Evolutionary conservation across 768 basidiomycete genomes (phyloP), one percentile per base, ranked within the genome.

Genomic region (Mycena venus): DNA sequence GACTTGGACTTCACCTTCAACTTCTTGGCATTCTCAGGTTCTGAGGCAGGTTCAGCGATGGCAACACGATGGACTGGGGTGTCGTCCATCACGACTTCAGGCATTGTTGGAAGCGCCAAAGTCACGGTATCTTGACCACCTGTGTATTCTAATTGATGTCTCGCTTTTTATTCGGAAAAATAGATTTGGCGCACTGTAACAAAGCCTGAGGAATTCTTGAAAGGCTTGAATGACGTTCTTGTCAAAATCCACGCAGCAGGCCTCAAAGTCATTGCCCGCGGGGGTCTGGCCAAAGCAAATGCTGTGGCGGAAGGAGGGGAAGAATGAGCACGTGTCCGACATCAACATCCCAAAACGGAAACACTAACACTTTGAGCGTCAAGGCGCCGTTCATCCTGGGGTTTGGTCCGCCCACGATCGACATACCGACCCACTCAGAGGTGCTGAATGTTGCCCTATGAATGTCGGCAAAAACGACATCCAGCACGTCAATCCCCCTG

Each of bases 381-480:
- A 66, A 66, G 15, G 65, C 70, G 23, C 70, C 70, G 15, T 17
- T 17, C 63, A 72, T 47, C 15, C 70, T 34, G 1, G 70, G 70
- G 25, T 72, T 72, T 0, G 63, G 63, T 0, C 70, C 70, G 6
- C 63, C 70, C 14, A 49, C 6, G 4, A 72, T 29, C 3, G 70
- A 15, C 55, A 65, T 36, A 0, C 63, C 63, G 0, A 72, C 42
- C 70, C 63, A 72, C 0, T 56, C 63, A 1, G 64, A 7, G 15
- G 63, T 53, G 1, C 42, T 4, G 56, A 29, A 53, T 0, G 31
- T 23, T 2, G 47, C 70, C 27, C 11, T 51, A 21, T 60, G 70
- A 34, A 66, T 23, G 0, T 58, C 42, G 1, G 42, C 0, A 25
- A 5, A 66, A 0, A 72, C 32, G 0, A 3, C 9, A 2, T 72